These are phyloP conservation scores for Neolentinus lepideus DNA, from an alignment of 1,284 basidiomycete genomes.

Conservation along the genomic window DNA sequence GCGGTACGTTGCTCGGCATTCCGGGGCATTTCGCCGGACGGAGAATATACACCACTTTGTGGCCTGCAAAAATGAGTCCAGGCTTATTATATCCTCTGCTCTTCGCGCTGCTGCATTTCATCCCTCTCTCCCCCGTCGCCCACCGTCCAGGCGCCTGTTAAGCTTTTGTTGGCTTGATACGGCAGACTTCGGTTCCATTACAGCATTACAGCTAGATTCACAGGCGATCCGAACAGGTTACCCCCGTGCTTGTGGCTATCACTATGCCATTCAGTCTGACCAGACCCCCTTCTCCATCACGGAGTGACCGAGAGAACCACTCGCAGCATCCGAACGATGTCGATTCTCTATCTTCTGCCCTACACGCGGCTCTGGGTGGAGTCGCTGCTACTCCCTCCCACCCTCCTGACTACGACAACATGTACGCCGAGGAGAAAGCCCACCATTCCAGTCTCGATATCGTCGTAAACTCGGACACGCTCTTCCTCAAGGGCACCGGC, in stretches of 20 bases:
- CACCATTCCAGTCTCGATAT: slow-evolving; percentile 58
- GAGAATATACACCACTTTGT: background rate
- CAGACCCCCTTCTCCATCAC: slow-evolving; percentile 1
- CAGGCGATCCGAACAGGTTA: background rate
- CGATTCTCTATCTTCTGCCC: slow-evolving; percentile 23
- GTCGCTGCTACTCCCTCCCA: slow-evolving; percentile 23
- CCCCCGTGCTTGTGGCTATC: background rate
- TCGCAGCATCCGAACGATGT: slow-evolving; percentile 13
- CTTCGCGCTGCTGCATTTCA: background rate
- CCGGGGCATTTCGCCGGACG: background rate
- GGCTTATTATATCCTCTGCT: background rate
- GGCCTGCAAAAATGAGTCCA: background rate
- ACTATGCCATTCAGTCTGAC: slow-evolving; percentile 2
- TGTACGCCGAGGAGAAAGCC: slow-evolving; percentile 34
- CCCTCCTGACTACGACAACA: slow-evolving; percentile 25
- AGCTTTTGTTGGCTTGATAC: background rate
- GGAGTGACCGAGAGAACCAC: background rate
- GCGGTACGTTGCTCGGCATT: background rate
- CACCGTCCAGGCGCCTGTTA: background rate
- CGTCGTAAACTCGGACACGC: slow-evolving; percentile 58
- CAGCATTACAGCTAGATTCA: background rate
- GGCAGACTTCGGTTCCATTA: background rate
- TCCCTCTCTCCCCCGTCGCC: background rate
- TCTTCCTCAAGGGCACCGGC: slow-evolving; percentile 75
- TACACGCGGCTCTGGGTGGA: slow-evolving; percentile 21